Percentiles rank a stretch among this genome's conserved stretches.
Conservation (phyloP, 2,329 filamentous ascomycete species). For the Penicillium paneum region DNA sequence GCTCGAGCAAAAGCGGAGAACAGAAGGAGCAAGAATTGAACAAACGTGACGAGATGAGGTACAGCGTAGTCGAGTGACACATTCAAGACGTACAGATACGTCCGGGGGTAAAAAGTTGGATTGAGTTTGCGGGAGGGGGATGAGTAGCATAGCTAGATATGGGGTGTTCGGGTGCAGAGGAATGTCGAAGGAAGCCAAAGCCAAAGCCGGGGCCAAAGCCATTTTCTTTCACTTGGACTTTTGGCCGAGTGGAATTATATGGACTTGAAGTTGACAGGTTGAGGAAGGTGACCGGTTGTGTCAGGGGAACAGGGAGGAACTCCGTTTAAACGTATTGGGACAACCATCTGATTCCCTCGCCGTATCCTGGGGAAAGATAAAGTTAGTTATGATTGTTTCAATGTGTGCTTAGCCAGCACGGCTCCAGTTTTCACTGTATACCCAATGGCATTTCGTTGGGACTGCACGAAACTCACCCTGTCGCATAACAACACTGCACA, state of each 20-base stretch:
- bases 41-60: conserved; percentile 1
- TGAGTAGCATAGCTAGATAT: background rate
- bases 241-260: background rate
- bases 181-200: background rate
- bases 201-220: background rate
- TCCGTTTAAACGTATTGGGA: conserved; percentile 77
- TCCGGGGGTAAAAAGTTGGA: background rate
- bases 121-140: background rate
- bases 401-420: background rate
- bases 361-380: conserved; percentile 59
- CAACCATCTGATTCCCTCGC: conserved; percentile 86
- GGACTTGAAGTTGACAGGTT: background rate
- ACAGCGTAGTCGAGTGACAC: conserved; percentile 2
- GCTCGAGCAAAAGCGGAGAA: background rate
- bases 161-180: background rate
- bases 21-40: background rate
- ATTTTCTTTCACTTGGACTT: background rate
- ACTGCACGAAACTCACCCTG: conserved; percentile 60
- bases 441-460: background rate
- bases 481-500: conserved; percentile 98
- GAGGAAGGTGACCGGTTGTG: background rate
- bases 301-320: background rate
- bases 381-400: background rate
- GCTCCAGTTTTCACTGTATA: background rate
- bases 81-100: conserved; percentile 6